A percentile compares a stretch with the other conserved stretches of the same genome.
These are phyloP conservation scores for Cladobotryum mycophilum DNA, from an alignment of 2,329 filamentous ascomycete genomes.

Conservation along the genomic window DNA sequence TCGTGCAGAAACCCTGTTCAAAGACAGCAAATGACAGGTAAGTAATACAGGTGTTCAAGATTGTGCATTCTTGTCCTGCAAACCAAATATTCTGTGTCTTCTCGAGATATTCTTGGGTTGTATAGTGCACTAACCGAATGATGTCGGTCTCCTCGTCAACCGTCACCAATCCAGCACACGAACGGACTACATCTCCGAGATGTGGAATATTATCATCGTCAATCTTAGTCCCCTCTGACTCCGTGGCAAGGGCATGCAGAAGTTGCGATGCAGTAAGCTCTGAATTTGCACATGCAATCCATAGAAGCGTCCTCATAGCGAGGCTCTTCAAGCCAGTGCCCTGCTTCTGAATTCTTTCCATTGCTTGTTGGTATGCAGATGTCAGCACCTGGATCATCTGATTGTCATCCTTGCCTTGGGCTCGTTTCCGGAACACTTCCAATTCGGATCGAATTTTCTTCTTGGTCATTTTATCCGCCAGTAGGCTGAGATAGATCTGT, in stretches of 20 bases:
- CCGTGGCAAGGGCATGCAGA: slow-evolving; percentile 35
- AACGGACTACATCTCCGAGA: slow-evolving; percentile 28
- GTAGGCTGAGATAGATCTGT: not conserved
- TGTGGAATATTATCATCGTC: slow-evolving; percentile 26
- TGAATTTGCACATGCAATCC: slow-evolving; percentile 33
- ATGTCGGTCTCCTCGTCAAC: slow-evolving; percentile 32
- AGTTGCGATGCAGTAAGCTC: slow-evolving; percentile 31
- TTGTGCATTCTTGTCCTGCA: slow-evolving; percentile 20
- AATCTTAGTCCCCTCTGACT: slow-evolving; percentile 13
- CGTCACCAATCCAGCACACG: slow-evolving; percentile 37
- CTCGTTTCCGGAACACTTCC: slow-evolving; percentile 14
- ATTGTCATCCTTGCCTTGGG: too few species aligned
- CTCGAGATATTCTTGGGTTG: slow-evolving; percentile 39
- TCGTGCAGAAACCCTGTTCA: not conserved
- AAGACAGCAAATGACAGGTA: slow-evolving; percentile 31
- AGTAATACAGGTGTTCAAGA: slow-evolving; percentile 27
- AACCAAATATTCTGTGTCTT: slow-evolving; percentile 24
- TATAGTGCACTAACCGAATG: slow-evolving; percentile 39
- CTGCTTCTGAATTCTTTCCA: slow-evolving; percentile 37
- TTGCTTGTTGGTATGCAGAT: slow-evolving; percentile 34
- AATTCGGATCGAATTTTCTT: not conserved
- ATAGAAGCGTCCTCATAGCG: slow-evolving; percentile 34
- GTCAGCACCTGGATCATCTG: slow-evolving; percentile 22
- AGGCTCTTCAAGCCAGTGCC: slow-evolving; percentile 22
- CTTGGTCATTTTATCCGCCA: not conserved